phyloP scores from a whole-genome alignment of 2,329 filamentous ascomycete genomes.

The Cladosporium halotolerans region DNA sequence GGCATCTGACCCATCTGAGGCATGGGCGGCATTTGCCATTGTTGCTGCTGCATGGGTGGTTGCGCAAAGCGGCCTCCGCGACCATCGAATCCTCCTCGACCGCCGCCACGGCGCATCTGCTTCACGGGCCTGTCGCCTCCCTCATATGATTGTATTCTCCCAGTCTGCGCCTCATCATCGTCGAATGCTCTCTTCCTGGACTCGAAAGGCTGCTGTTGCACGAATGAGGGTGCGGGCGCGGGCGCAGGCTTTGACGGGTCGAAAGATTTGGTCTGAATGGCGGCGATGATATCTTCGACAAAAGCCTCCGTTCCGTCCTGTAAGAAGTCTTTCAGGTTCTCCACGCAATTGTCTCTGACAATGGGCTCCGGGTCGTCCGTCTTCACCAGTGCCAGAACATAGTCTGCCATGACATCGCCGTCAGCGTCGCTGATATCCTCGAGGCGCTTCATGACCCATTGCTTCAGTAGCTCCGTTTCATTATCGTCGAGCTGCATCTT shows the following conservation, averaged over 20 bases:
- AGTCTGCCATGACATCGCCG: conserved; percentile 74
- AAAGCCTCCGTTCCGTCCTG: conserved; percentile 60
- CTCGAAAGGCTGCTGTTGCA: conserved; percentile 19
- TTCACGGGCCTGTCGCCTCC: conserved; percentile 48
- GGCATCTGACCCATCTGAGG: conserved; percentile 27
- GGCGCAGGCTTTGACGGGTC: conserved; percentile 24
- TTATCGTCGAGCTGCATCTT: conserved; percentile 50
- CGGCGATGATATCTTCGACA: conserved; percentile 64
- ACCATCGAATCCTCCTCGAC: conserved; percentile 30
- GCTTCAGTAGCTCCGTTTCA: conserved; percentile 57
- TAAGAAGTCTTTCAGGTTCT: conserved; percentile 69
- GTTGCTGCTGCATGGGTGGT: conserved; percentile 14
- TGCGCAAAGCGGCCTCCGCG: conserved; percentile 26
- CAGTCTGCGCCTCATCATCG: conserved; percentile 45
- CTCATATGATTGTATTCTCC: conserved; percentile 13
- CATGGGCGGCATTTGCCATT: conserved; percentile 20
- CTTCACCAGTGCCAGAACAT: conserved; percentile 69
- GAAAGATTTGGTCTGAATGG: conserved; percentile 52
- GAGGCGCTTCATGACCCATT: conserved; percentile 71
- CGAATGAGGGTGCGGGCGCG: conserved; percentile 20
- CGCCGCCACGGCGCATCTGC: conserved; percentile 52
- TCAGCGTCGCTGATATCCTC: conserved; percentile 73
- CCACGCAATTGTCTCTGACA: conserved; percentile 61
- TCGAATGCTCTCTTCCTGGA: conserved; percentile 53
- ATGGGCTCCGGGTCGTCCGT: conserved; percentile 61